phyloP scores from a whole-genome alignment of 345 rosid species.

The Arabis hirsuta region DNA sequence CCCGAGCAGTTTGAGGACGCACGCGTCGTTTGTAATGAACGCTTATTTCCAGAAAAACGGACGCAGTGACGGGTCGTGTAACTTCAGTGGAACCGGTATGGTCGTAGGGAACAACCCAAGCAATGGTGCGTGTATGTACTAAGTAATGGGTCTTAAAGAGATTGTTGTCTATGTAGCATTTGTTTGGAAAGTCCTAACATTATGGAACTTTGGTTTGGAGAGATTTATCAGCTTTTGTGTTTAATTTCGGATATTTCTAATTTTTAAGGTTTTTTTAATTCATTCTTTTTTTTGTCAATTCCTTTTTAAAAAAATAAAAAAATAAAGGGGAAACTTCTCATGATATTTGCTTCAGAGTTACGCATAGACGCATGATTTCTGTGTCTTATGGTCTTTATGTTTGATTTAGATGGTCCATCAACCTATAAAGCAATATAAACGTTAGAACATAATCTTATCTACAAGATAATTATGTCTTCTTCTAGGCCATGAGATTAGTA shows the following conservation, averaged over 20 bases:
- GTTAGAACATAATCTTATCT: neutral
- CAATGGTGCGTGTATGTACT: slow-evolving; percentile 43
- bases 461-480: slow-evolving; percentile 23
- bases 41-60: slow-evolving; percentile 64
- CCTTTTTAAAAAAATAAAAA: slow-evolving; percentile 16
- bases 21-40: slow-evolving; percentile 73
- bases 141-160: slow-evolving; percentile 1
- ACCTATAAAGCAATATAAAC: slow-evolving; percentile 17
- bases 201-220: slow-evolving; percentile 27
- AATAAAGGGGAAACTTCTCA: slow-evolving; percentile 1
- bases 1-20: slow-evolving; percentile 56
- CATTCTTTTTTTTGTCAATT: neutral
- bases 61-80: slow-evolving; percentile 45
- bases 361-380: neutral
- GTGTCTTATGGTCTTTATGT: slow-evolving; percentile 21
- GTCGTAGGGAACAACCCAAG: slow-evolving; percentile 41
- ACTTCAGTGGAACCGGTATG: slow-evolving; percentile 56
- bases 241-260: slow-evolving; percentile 35
- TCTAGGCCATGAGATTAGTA: slow-evolving; percentile 6
- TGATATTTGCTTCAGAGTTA: slow-evolving; percentile 19
- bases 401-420: slow-evolving; percentile 32
- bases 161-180: slow-evolving; percentile 37
- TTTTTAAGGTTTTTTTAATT: slow-evolving; percentile 14
- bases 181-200: slow-evolving; percentile 27
- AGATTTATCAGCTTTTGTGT: slow-evolving; percentile 15